A percentile compares a stretch with the other conserved stretches of the same genome.
Conservation (phyloP, 1,284 basidiomycete genomes). For the Calocybe gambosa region DNA sequence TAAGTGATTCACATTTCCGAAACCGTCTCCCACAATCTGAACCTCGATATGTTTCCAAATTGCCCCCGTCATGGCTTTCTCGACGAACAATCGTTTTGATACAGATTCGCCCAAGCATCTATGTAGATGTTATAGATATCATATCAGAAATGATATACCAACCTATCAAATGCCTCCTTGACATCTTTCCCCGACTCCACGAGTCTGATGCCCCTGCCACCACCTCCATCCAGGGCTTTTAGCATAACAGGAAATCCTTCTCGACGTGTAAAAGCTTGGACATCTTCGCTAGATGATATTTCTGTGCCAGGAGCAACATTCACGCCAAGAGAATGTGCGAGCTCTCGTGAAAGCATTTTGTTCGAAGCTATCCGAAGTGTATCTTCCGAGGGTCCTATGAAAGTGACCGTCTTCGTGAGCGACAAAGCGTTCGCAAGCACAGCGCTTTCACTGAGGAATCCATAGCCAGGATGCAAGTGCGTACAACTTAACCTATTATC, state of each 20-base stretch:
- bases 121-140: not conserved
- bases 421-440: constrained; percentile 32
- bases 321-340: constrained; percentile 37
- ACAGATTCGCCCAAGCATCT: constrained; percentile 37
- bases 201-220: constrained; percentile 47
- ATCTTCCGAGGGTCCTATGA: constrained; percentile 41
- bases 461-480: constrained; percentile 39
- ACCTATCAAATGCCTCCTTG: constrained; percentile 39
- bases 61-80: constrained; percentile 30
- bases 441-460: constrained; percentile 46
- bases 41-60: constrained; percentile 35
- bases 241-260: constrained; percentile 47
- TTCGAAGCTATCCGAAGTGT: constrained; percentile 42
- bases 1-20: constrained; percentile 26
- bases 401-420: constrained; percentile 25
- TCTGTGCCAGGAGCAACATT: constrained; percentile 40
- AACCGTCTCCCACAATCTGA: constrained; percentile 31
- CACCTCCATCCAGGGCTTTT: constrained; percentile 51
- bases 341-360: constrained; percentile 47
- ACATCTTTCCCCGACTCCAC: constrained; percentile 22
- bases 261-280: constrained; percentile 26
- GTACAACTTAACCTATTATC: constrained; percentile 25
- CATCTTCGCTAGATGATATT: constrained; percentile 28
- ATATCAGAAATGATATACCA: not conserved
- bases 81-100: constrained; percentile 32